Conservation (phyloP, 192 early-diverging fungal genomes). For the Rhizophagus clarus region DNA sequence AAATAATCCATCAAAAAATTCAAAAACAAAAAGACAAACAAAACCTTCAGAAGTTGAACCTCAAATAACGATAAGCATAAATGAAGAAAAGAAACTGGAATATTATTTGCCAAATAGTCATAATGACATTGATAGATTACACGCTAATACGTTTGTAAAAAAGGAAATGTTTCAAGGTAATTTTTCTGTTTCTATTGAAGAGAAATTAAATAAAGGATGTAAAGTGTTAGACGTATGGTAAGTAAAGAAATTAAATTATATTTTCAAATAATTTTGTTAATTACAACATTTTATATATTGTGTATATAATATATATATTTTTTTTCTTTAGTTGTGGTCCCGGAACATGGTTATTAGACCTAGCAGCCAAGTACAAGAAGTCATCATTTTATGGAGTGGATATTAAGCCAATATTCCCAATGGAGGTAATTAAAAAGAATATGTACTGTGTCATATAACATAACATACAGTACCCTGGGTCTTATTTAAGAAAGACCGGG, state of each 20-base stretch:
- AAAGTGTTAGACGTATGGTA: neutral
- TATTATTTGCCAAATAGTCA: neutral
- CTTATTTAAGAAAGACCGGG: too few species aligned
- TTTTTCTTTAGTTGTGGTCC: neutral
- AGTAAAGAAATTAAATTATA: too few species aligned
- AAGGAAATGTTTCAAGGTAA: neutral
- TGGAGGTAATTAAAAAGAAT: neutral
- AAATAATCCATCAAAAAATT: neutral
- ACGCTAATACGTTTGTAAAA: neutral
- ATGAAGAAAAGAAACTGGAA: neutral
- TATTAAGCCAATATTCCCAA: neutral
- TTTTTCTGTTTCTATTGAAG: neutral
- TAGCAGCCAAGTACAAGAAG: neutral
- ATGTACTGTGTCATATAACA: too few species aligned
- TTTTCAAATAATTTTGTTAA: too few species aligned
- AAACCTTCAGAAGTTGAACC: neutral
- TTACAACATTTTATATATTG: neutral
- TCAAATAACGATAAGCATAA: too few species aligned
- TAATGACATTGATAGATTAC: neutral
- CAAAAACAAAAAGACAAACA: neutral
- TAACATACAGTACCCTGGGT: too few species aligned
- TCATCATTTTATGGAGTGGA: neutral
- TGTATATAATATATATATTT: neutral
- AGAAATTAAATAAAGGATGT: neutral
- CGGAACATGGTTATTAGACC: neutral